Conservation (phyloP, 1,284 basidiomycete genomes). For the Boletus hoseneyae region DNA sequence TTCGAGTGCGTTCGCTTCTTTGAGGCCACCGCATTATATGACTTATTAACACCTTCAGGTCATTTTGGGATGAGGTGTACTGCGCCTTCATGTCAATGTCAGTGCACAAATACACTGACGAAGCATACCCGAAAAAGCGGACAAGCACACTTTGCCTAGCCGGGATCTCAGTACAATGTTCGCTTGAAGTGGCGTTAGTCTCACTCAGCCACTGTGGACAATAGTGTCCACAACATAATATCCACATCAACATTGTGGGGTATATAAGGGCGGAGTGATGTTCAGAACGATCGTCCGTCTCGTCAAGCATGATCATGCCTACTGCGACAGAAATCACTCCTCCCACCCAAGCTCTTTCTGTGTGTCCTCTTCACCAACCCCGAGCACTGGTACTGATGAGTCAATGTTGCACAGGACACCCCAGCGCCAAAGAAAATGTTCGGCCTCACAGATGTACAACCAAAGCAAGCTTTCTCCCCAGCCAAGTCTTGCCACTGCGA, state of each 20-base stretch:
- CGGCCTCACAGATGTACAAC: neutral
- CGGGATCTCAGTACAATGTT: neutral
- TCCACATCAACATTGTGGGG: constrained; percentile 5
- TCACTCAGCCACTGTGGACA: constrained; percentile 12
- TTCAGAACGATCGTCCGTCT: neutral
- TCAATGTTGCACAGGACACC: constrained; percentile 7
- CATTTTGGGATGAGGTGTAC: neutral
- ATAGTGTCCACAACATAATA: constrained; percentile 13
- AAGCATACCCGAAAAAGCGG: constrained; percentile 9
- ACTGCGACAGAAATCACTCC: neutral
- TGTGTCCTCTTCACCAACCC: constrained; percentile 2
- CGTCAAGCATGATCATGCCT: constrained; percentile 14
- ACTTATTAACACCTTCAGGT: neutral
- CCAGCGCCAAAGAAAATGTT: constrained; percentile 2
- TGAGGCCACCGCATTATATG: neutral
- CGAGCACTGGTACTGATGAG: neutral
- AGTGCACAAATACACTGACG: neutral
- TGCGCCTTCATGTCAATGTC: neutral
- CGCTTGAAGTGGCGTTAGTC: constrained; percentile 1
- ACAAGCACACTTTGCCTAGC: neutral
- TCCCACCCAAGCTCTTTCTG: constrained; percentile 5
- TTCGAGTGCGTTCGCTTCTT: constrained; percentile 8
- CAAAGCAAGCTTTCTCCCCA: neutral
- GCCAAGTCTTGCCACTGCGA: neutral
- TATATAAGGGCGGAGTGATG: constrained; percentile 18